Conservation (phyloP, 495 filamentous ascomycete genomes). For the Choiromyces venosus region DNA sequence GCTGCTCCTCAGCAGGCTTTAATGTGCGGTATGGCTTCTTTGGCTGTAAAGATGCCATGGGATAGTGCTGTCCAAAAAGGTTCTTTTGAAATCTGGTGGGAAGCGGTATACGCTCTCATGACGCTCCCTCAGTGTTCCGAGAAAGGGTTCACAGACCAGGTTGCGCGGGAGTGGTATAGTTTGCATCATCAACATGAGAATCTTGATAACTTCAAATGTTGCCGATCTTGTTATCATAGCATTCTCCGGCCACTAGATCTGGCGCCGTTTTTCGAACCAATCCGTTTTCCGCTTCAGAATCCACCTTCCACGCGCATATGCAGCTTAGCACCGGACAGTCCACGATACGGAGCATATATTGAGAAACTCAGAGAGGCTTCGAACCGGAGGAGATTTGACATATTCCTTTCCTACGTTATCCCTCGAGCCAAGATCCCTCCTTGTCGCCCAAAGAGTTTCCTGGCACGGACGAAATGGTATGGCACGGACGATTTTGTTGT, state of each 20-base stretch:
- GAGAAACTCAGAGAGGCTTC: constrained; percentile 36
- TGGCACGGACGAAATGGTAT: constrained; percentile 42
- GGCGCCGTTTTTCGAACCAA: constrained; percentile 41
- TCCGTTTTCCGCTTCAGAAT: constrained; percentile 34
- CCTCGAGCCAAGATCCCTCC: constrained; percentile 39
- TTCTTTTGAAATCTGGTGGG: constrained; percentile 40
- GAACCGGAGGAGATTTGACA: constrained; percentile 24
- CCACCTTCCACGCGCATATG: constrained; percentile 19
- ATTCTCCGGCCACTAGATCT: constrained; percentile 40
- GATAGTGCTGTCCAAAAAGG: constrained; percentile 38
- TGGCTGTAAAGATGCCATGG: constrained; percentile 41
- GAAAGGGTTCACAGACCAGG: constrained; percentile 41
- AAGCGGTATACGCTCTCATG: constrained; percentile 27
- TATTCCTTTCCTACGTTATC: constrained; percentile 32
- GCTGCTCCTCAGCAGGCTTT: constrained; percentile 13
- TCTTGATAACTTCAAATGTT: constrained; percentile 42
- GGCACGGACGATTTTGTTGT: constrained; percentile 44
- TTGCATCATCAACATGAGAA: constrained; percentile 35
- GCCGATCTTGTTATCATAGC: constrained; percentile 42
- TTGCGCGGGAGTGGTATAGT: constrained; percentile 43
- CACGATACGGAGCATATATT: constrained; percentile 26
- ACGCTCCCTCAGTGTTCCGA: constrained; percentile 39
- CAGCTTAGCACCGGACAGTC: constrained; percentile 28
- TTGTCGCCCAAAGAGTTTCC: constrained; percentile 41
- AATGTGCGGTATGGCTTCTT: constrained; percentile 36